Evolutionary conservation across 2,329 filamentous ascomycete genomes (phyloP), one percentile per base, ranked within the genome.

Genomic region (Fusarium begoniae): DNA sequence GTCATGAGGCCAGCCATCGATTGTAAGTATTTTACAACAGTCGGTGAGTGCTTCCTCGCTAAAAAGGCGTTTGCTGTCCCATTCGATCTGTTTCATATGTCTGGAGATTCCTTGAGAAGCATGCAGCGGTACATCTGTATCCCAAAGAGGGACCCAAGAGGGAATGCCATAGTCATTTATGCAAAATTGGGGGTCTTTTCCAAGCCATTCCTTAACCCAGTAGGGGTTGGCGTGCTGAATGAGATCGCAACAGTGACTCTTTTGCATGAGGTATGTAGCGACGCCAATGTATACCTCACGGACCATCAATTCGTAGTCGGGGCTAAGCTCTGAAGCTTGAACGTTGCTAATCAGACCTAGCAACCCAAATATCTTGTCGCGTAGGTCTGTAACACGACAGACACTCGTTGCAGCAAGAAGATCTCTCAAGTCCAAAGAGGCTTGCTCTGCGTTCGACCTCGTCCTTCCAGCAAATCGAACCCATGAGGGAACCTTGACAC

Each of bases 1-100:
- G 3, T 2, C n/a, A 2, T 53, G 50, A 11, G 50, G 6, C 50
- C 50, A 53, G 6, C 32, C 50, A 6, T 12, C 50, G 4, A 53
- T 53, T 0, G 0, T 15, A 6, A 13, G 32, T 26, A 53, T 3
- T 24, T 18, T 22, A 0, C 0, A 28, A 22, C 4, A 2, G 8
- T 1, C 24, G 1, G 2, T 0, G 3, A 1, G 12, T 22, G 4
- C 0, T 28, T 28, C 18, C 1, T 7, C 0, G 1, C 0, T 5
- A 11, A 47, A 0, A 28, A 22, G 18, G 3, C 4, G 13, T 2
- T 26, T 26, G 18, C 50, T 15, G 7, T 53, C 32, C 5, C 6
- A 1, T 0, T 37, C 50, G 3, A 37, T 37, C n/a, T 53, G n/a
- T 20, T 37, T 0, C 0, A 15, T 6, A 8, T 53, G 32, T 53